Evolutionary conservation across 1,139 yeast genomes (phyloP), one percentile per base, ranked within the genome.

Genomic region (Saccharomyces hybrid): DNA sequence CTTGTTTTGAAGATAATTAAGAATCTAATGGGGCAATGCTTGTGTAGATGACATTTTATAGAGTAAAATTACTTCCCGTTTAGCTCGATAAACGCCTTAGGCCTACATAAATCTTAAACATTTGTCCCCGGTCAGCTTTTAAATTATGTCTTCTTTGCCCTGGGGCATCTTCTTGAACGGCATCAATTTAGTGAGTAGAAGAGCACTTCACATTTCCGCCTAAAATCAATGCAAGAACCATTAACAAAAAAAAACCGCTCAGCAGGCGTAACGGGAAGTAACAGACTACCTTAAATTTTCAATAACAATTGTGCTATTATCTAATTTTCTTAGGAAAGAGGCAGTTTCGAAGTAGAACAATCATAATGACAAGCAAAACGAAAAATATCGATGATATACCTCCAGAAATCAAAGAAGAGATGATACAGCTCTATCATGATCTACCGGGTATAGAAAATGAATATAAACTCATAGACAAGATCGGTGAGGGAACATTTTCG

Each of bases 401-500:
- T 26, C 55, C 59, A 4, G 84, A 80, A 55, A 80, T 84, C 1
- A 73, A 79, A 48, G 83, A 81, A 57, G 96, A 90, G 66, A 83
- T 89, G 77, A 76, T 75, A 49, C 75, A 76, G 55, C 76, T 91
- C 32, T 83, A 81, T 58, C 76, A 74, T 48, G 76, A 84, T 38
- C 89, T 91, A 65, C 84, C 84, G 2, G 78, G 78, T 0, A 74
- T 91, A 48, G 72, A 81, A 1, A 72, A 75, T 29, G 78, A 81
- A 51, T 91, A 86, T 65, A 75, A 83, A 46, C 73, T 93, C 26
- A 72, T 88, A 38, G 95, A 88, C 63, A 88, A 91, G 67, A 88
- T 91, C 60, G 99, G 99, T 11, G 97, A 91, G 68, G 97, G 98
- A 27, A 90, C 98, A 0, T 90, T 90, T 65, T 87, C 96, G 25